Conservation (phyloP, 1,284 basidiomycete species). For the Fereydounia khargensis region DNA sequence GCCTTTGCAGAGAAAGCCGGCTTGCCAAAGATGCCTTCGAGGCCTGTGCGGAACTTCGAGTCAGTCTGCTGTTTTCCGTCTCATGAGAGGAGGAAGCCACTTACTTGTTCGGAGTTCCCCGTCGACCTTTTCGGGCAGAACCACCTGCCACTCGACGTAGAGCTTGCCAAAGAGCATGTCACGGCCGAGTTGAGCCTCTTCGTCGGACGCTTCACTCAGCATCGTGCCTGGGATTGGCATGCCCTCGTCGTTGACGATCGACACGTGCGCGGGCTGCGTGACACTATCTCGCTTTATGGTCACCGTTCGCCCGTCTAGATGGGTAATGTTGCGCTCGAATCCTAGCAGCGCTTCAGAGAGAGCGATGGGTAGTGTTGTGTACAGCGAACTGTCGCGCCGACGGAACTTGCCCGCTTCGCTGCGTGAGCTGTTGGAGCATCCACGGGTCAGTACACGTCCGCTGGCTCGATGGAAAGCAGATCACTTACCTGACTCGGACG, state of each 20-base stretch:
- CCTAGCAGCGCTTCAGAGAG: slow-evolving; percentile 52
- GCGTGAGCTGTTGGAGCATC: slow-evolving; percentile 8
- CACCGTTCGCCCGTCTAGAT: slow-evolving; percentile 49
- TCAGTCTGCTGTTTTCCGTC: no score
- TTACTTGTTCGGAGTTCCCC: slow-evolving; percentile 27
- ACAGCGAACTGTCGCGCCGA: slow-evolving; percentile 43
- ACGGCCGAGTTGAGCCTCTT: slow-evolving; percentile 13
- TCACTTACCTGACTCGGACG: slow-evolving; percentile 38
- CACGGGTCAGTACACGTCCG: background rate
- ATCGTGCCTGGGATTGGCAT: slow-evolving; percentile 44
- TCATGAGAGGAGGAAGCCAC: no score
- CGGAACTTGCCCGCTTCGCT: slow-evolving; percentile 40
- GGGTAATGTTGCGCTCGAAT: slow-evolving; percentile 43
- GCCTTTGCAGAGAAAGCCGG: no score
- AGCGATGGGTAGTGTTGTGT: slow-evolving; percentile 44
- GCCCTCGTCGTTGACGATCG: slow-evolving; percentile 40
- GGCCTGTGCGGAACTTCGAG: no score
- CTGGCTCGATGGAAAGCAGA: background rate
- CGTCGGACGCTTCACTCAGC: slow-evolving; percentile 16
- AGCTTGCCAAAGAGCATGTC: slow-evolving; percentile 43
- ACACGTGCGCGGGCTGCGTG: slow-evolving; percentile 49
- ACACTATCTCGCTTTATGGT: slow-evolving; percentile 33
- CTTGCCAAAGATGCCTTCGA: no score
- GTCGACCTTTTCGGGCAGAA: slow-evolving; percentile 41
- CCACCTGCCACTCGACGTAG: slow-evolving; percentile 49